These are phyloP conservation scores for Allodekkera sacchari DNA, from an alignment of 805 yeast species.

Conservation along the genomic window DNA sequence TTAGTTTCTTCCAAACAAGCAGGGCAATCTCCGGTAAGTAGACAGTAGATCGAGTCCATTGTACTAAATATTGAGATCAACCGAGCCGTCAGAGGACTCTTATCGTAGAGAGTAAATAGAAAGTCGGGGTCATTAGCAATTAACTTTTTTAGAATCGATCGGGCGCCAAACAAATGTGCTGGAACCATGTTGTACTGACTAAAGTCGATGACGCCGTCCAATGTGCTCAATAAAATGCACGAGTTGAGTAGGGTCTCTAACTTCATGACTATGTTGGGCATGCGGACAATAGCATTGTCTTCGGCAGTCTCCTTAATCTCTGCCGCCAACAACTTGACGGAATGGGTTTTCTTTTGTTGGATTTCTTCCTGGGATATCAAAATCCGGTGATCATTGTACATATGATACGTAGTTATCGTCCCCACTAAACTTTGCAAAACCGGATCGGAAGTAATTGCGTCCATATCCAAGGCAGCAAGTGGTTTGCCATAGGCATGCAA, in stretches of 20 bases:
- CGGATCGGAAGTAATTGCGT: slow-evolving; percentile 6
- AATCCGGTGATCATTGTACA: slow-evolving; percentile 7
- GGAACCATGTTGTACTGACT: slow-evolving; percentile 9
- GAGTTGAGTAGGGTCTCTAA: slow-evolving; percentile 10
- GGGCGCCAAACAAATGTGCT: slow-evolving; percentile 18
- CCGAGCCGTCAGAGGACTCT: slow-evolving; percentile 10
- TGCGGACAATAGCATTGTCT: neutral
- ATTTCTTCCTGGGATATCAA: slow-evolving; percentile 6
- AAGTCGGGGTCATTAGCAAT: slow-evolving; percentile 7
- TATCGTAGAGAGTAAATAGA: slow-evolving; percentile 3
- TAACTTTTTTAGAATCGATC: slow-evolving; percentile 15
- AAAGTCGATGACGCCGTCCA: slow-evolving; percentile 20
- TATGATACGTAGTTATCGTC: slow-evolving; percentile 17
- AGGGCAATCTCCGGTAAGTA: slow-evolving; percentile 13
- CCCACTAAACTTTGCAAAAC: slow-evolving; percentile 12
- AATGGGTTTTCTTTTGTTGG: slow-evolving; percentile 7
- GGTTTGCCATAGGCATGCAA: slow-evolving; percentile 16
- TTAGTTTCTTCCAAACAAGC: slow-evolving; percentile 11
- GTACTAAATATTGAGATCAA: slow-evolving; percentile 20
- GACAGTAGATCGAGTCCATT: slow-evolving; percentile 19
- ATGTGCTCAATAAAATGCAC: slow-evolving; percentile 15
- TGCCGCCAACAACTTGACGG: slow-evolving; percentile 10
- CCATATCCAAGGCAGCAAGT: slow-evolving; percentile 3
- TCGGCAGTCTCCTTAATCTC: slow-evolving; percentile 1
- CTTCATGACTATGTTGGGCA: neutral